phyloP scores from a whole-genome alignment of 2,329 filamentous ascomycete genomes.

The Cladorrhinum sp. region DNA sequence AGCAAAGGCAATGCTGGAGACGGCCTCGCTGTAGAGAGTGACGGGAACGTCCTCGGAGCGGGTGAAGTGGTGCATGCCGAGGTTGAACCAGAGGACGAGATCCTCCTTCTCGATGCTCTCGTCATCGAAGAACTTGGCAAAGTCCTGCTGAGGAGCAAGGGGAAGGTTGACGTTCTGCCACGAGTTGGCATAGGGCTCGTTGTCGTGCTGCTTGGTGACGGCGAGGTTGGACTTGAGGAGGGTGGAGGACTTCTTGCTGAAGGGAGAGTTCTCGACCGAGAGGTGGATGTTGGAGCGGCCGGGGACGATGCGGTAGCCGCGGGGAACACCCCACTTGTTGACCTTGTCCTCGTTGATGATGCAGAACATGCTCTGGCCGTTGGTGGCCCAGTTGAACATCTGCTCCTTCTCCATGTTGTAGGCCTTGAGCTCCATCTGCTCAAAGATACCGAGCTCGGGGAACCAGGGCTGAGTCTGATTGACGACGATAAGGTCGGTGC shows the following conservation, averaged over 20 bases:
- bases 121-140: conserved; percentile 42
- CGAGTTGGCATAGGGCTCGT: conserved; percentile 39
- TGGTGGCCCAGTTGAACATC: conserved; percentile 35
- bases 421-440: conserved; percentile 33
- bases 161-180: conserved; percentile 34
- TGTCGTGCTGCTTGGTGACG: conserved; percentile 44
- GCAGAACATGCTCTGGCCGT: conserved; percentile 38
- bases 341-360: conserved; percentile 35
- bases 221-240: conserved; percentile 35
- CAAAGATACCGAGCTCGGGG: conserved; percentile 36
- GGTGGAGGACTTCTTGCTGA: conserved; percentile 18
- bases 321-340: conserved; percentile 41
- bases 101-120: conserved; percentile 42
- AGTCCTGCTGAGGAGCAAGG: conserved; percentile 40
- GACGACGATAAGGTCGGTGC: conserved; percentile 33
- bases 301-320: conserved; percentile 43
- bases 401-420: conserved; percentile 28
- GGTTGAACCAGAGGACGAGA: conserved; percentile 48
- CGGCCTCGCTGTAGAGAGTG: conserved; percentile 34
- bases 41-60: conserved; percentile 38
- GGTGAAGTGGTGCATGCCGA: conserved; percentile 51
- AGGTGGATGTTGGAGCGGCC: conserved; percentile 36
- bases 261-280: conserved; percentile 36
- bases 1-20: conserved; percentile 33
- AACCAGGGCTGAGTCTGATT: conserved; percentile 37